phyloP scores from a whole-genome alignment of 169 alveolate species.

The Eimeria acervulina region DNA sequence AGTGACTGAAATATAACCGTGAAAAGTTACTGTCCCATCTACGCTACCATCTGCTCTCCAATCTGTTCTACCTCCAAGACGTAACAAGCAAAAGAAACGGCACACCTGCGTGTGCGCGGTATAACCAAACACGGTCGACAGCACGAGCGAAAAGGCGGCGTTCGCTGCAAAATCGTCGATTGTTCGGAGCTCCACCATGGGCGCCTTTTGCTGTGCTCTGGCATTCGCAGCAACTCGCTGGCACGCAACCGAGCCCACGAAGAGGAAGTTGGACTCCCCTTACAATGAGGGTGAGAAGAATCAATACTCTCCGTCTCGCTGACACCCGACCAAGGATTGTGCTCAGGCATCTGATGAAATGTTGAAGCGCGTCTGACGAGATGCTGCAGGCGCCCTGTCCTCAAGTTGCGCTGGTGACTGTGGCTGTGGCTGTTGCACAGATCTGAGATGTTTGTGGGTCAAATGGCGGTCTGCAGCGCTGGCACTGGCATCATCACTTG shows the following conservation, averaged over 20 bases:
- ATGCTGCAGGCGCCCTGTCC: constrained; percentile 64
- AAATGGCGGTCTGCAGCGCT: background rate
- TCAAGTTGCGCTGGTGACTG: constrained; percentile 9
- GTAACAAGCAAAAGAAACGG: background rate
- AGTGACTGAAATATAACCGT: background rate
- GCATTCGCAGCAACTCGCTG: background rate
- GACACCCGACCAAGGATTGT: background rate
- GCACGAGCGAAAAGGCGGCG: constrained; percentile 24
- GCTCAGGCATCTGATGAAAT: constrained; percentile 33
- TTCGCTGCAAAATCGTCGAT: constrained; percentile 8
- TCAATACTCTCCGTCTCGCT: background rate
- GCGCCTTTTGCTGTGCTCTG: constrained; percentile 2
- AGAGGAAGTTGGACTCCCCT: background rate
- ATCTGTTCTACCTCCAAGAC: background rate
- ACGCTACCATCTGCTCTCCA: constrained; percentile 19
- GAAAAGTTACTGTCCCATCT: constrained; percentile 6
- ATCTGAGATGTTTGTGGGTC: background rate
- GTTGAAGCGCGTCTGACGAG: constrained; percentile 72
- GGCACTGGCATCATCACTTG: constrained; percentile 72
- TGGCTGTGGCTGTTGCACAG: constrained; percentile 30
- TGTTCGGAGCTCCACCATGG: background rate
- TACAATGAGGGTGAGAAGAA: background rate
- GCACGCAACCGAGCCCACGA: background rate
- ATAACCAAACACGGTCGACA: background rate
- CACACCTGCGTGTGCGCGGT: constrained; percentile 14